A percentile compares a stretch with the other conserved stretches of the same genome.
Conservation (phyloP, 345 rosid genomes). For the Camelina neglecta region DNA sequence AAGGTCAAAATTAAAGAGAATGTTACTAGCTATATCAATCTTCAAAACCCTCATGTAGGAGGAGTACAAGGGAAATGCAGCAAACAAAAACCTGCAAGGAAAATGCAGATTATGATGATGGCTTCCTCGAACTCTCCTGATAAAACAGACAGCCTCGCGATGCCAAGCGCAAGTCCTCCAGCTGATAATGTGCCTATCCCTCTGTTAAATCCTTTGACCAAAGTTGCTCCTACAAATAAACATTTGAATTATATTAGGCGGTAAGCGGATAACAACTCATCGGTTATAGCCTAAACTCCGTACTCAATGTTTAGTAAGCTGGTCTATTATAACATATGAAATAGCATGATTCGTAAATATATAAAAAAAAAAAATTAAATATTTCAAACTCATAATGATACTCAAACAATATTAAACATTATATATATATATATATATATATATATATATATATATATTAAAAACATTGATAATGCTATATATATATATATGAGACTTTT, state of each 20-base stretch:
- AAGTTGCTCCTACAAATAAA: slow-evolving; percentile 66
- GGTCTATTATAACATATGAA: too few relatives aligned
- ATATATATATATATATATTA: not conserved
- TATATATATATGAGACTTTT: not conserved
- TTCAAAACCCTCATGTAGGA: not conserved
- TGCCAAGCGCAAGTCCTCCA: slow-evolving; percentile 76
- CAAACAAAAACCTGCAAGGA: slow-evolving; percentile 53
- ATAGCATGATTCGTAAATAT: too few relatives aligned
- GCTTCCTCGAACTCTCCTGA: slow-evolving; percentile 56
- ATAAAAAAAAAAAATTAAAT: too few relatives aligned
- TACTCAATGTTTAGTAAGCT: too few relatives aligned
- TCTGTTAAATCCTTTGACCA: slow-evolving; percentile 86
- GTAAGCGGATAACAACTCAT: too few relatives aligned
- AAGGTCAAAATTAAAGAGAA: slow-evolving; percentile 9
- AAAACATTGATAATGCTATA: not conserved
- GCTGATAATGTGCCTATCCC: slow-evolving; percentile 85
- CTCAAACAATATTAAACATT: too few relatives aligned
- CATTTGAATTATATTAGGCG: not conserved
- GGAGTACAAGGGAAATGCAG: slow-evolving; percentile 34
- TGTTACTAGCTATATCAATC: slow-evolving; percentile 6
- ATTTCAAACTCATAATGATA: too few relatives aligned
- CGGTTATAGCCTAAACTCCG: too few relatives aligned
- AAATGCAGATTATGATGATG: slow-evolving; percentile 61
- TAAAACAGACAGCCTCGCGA: slow-evolving; percentile 60
- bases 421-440: not conserved